Conservation (phyloP, 2,329 filamentous ascomycete genomes). For the Truncatella angustata region DNA sequence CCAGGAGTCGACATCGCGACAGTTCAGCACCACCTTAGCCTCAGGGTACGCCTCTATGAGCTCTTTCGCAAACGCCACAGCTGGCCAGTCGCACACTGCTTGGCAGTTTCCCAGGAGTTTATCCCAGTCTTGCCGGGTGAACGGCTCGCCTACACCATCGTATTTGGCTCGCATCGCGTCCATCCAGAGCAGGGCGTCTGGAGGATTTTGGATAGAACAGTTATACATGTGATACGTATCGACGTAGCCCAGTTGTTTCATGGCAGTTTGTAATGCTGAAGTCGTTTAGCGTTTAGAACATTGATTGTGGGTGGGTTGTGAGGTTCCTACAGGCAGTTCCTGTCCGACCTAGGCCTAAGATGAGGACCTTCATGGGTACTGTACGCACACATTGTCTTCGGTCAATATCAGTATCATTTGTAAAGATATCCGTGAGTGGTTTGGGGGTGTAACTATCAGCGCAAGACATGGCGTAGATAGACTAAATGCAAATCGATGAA, state of each 20-base stretch:
- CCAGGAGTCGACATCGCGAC: conserved; percentile 64
- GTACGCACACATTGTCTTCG: conserved; percentile 61
- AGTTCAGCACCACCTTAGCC: conserved; percentile 69
- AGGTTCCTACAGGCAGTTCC: conserved; percentile 62
- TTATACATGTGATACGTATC: conserved; percentile 75
- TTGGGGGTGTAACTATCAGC: conserved; percentile 33
- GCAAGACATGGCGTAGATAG: too few species aligned
- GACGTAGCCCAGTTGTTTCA: conserved; percentile 64
- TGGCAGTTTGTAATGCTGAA: conserved; percentile 60
- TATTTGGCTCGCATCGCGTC: conserved; percentile 60
- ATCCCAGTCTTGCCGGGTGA: conserved; percentile 68
- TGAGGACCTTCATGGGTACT: conserved; percentile 71
- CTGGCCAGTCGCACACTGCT: conserved; percentile 69
- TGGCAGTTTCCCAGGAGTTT: conserved; percentile 64
- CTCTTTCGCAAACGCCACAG: conserved; percentile 66
- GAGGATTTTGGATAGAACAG: conserved; percentile 62
- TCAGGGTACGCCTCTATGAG: conserved; percentile 71
- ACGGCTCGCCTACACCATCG: conserved; percentile 58
- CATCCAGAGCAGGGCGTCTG: conserved; percentile 68
- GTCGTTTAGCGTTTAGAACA: not conserved
- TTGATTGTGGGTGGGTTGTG: not conserved
- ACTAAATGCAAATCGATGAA: too few species aligned
- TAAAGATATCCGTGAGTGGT: conserved; percentile 60
- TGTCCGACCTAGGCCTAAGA: conserved; percentile 67
- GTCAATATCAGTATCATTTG: conserved; percentile 66